phyloP scores from a whole-genome alignment of 2,329 filamentous ascomycete species.

The Phyllosticta citrichinensis region DNA sequence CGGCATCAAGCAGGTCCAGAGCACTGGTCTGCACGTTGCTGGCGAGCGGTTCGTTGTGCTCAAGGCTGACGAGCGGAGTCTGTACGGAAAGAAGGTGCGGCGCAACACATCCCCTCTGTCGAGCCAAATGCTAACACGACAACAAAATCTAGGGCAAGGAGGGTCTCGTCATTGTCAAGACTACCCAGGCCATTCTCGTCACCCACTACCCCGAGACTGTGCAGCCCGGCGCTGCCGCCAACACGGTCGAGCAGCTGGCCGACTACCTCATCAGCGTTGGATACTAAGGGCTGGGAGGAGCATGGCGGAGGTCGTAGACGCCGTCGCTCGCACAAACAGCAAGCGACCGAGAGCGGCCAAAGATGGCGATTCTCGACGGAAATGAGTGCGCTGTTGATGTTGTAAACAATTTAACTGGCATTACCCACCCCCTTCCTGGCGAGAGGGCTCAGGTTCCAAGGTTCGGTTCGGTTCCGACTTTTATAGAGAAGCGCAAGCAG shows the following conservation, averaged over 20 bases:
- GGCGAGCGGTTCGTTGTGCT: conserved; percentile 72
- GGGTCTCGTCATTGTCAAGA: conserved; percentile 77
- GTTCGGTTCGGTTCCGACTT: conserved; percentile 1
- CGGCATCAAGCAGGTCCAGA: conserved; percentile 55
- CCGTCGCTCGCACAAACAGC: not conserved
- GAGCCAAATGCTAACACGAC: not conserved
- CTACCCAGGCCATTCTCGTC: conserved; percentile 77
- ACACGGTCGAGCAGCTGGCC: conserved; percentile 71
- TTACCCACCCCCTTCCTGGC: conserved; percentile 15
- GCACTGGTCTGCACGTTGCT: conserved; percentile 63
- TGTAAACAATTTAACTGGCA: conserved; percentile 29
- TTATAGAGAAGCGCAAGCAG: conserved; percentile 11
- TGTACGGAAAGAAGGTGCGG: conserved; percentile 78
- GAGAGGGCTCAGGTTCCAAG: conserved; percentile 5
- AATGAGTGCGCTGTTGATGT: conserved; percentile 15
- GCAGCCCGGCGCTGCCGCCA: conserved; percentile 64
- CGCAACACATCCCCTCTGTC: conserved; percentile 4
- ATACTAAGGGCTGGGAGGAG: conserved; percentile 47
- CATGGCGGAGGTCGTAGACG: not conserved
- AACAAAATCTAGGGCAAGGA: conserved; percentile 52
- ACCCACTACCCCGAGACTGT: conserved; percentile 71
- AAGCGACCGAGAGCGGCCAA: not conserved
- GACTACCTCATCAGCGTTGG: conserved; percentile 74
- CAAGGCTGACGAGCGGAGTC: conserved; percentile 63
- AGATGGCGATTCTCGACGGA: not conserved